Evolutionary conservation across 2,329 filamentous ascomycete species (phyloP), one percentile per base, ranked within the genome.

Genomic region (Pseudogymnoascus sp.): DNA sequence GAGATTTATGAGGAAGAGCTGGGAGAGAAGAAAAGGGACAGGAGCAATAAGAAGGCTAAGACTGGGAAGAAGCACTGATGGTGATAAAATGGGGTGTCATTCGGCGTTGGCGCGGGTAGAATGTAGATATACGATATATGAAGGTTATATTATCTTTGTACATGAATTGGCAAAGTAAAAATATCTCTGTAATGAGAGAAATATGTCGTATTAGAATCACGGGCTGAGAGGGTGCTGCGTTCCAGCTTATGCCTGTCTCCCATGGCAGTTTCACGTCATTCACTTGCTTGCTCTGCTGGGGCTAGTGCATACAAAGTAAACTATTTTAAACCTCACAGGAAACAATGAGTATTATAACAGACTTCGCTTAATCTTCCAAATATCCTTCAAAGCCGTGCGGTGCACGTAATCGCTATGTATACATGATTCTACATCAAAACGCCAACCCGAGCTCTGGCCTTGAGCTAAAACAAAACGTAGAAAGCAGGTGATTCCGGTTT

Each of bases 1-100:
- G 85, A 87, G 68, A 79, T 86, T 14, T 87, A 85, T 67, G 84
- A 86, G 60, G 78, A 85, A 69, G 80, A 76, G 58, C 76, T 84
- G 61, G 84, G 77, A 2, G 78, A 78, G 22, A 80, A 73, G 61
- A 80, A 79, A 69, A 77, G 74, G 64, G 57, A 58, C 11, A 4
- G 57, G 34, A 20, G 32, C 22, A 71, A 75, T 61, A 80, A 82
- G 69, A 81, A 82, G 71, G 67, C 73, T 11, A 85, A 84, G 72
- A 85, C 82, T 74, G 68, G 65, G 14, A 70, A 69, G 64, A 70
- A 67, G 63, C 34, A 58, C 9, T 58, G 25, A 39, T n/a, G 7
- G 57, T 38, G 34, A 18, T 32, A 54, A 54, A 54, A 54, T 34
- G 28, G 47, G 47, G 47, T 54, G 47, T 54, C 28, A 32, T 54